phyloP scores from a whole-genome alignment of 805 yeast species.

The Ogataea glucozyma region DNA sequence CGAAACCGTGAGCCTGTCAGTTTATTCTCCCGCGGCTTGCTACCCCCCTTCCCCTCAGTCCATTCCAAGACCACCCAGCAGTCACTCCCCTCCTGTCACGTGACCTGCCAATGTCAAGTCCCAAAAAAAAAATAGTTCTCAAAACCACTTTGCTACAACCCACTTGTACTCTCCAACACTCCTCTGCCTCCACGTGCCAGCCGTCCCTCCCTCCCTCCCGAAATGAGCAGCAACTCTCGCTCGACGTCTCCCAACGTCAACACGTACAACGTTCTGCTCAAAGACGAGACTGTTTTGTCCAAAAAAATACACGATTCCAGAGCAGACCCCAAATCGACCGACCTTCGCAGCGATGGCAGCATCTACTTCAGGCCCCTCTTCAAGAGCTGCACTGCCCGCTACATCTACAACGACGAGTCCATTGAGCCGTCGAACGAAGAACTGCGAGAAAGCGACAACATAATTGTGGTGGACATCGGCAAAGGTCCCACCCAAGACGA shows the following conservation, averaged over 20 bases:
- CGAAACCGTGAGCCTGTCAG: too few relatives aligned
- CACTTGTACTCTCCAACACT: too few relatives aligned
- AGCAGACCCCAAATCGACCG: not conserved
- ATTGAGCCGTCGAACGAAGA: constrained; percentile 13
- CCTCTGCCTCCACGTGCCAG: too few relatives aligned
- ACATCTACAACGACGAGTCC: constrained; percentile 16
- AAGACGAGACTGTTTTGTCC: constrained; percentile 14
- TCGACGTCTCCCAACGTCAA: not conserved
- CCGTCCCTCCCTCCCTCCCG: too few relatives aligned
- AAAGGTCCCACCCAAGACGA: constrained; percentile 1
- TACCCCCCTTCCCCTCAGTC: too few relatives aligned
- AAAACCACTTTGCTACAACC: too few relatives aligned
- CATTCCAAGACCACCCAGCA: too few relatives aligned
- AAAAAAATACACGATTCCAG: constrained; percentile 13
- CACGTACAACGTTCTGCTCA: constrained; percentile 13
- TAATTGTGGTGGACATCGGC: constrained; percentile 15
- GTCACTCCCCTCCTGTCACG: too few relatives aligned
- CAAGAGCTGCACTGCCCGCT: not conserved
- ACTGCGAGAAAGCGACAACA: constrained; percentile 7
- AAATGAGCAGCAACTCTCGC: not conserved
- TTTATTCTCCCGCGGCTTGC: too few relatives aligned
- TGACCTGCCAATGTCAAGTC: too few relatives aligned
- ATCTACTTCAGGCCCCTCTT: constrained; percentile 6
- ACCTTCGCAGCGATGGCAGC: not conserved
- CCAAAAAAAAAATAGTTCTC: too few relatives aligned